Evolutionary conservation across 1,284 basidiomycete species (phyloP), one percentile per base, ranked within the genome.

Genomic region (Austroboletus novae-zelandiae): DNA sequence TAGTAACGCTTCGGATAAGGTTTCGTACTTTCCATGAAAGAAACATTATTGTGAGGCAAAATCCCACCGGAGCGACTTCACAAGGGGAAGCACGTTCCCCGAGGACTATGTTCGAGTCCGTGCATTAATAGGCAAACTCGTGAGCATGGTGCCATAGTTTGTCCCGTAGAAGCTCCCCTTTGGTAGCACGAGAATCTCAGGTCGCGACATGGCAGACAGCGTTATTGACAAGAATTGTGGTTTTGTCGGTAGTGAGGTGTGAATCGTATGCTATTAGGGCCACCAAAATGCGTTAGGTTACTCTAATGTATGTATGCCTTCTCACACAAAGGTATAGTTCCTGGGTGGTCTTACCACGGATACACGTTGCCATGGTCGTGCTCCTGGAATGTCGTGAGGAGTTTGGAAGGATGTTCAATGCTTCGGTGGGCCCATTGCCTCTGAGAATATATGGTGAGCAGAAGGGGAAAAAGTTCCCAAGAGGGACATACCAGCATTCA

Each of bases 401-500:
- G 30, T 45, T 27, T 14, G 20, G 29, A 5, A 10, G 31, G 34
- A 35, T n/a, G 35, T 20, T 70, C 62, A 66, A 30, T 61, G 62
- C 48, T 70, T 66, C 25, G 62, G 60, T 27, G 64, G 50, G 15
- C 42, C 48, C 66, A 70, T 70, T 31, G 68, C 65, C 55, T 66
- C 65, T 70, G 61, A 39, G 45, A 45, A 47, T 41, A 50, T 11
- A 13, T 11, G 3, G 10, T 53, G 25, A 52, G 35, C 29, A 27
- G 27, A n/a, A 34, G 13, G n/a, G 4, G 9, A 17, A 30, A 35
- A 34, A 15, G 9, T 23, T 10, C 5, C 2, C 25, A 31, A 32
- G 31, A 29, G 18, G 18, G 6, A 74, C 84, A 56, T 56, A 92
- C 91, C 91, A 52, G 91, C 91, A 64, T 93, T 95, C 57, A 89